Evolutionary conservation across 1,139 yeast genomes (phyloP), one percentile per base, ranked within the genome.

Genomic region (Debaryomycetaceae sp.): DNA sequence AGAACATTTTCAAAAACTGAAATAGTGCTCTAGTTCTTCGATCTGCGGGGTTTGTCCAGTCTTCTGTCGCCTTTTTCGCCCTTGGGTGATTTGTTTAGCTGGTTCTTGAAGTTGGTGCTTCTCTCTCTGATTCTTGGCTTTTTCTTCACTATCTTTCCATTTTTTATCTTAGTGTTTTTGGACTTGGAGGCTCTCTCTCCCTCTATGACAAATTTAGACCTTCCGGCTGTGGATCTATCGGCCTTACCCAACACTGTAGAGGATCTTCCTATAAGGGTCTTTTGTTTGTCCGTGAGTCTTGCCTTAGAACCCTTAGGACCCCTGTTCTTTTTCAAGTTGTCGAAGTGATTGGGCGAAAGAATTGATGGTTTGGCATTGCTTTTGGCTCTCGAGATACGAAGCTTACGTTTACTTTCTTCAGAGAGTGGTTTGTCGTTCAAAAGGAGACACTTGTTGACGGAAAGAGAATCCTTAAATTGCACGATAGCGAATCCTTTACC

Each of bases 401-500:
- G 73, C 52, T 81, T 80, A 51, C 98, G 76, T 69, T 61, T 67
- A 63, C 53, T 63, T 61, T 65, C 56, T 30, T 57, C 65, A 17
- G 62, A 59, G 56, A 87, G 70, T 41, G 80, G 78, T 63, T 87
- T 83, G 38, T 81, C 95, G 59, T 91, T 78, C 46, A 88, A 67
- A 47, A 88, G 62, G 43, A 94, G 65, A 0, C 97, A 97, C 57
- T 87, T 86, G 48, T 84, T 82, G 11, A 94, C 96, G 31, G 84
- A 74, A 43, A 83, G 77, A 18, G 91, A 68, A 61, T 91, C 96
- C 47, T 74, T 78, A 67, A 91, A 94, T 63, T 92, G 98, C 28
- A 94, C 89, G 60, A 89, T 87, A 5, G 96, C 98, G 68, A 94
- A 91, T 4, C 99, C 99, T 65, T 92, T 94, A 50, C 98, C 99